phyloP scores from a whole-genome alignment of 345 rosid genomes.

The Streptanthus diversifolius region DNA sequence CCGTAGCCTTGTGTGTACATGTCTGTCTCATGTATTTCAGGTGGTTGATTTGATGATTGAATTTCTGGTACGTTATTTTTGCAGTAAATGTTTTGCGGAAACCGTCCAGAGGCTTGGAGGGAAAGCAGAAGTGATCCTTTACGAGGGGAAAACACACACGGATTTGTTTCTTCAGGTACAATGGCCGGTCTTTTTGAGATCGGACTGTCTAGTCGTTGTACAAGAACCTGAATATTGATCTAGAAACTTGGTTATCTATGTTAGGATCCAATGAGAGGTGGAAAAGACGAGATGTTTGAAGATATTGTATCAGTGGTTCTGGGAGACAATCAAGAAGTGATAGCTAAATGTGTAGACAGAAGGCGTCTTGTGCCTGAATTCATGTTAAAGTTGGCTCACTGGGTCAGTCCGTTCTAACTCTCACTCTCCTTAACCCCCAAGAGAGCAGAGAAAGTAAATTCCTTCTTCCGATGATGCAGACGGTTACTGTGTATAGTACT shows the following conservation, averaged over 20 bases:
- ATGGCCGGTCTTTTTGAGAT: neutral
- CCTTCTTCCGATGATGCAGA: neutral
- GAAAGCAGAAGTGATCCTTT: constrained; percentile 64
- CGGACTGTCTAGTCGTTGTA: neutral
- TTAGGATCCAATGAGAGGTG: constrained; percentile 99
- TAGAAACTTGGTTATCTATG: neutral
- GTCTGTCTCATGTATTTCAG: constrained; percentile 3
- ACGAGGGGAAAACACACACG: constrained; percentile 90
- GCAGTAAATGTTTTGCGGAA: constrained; percentile 74
- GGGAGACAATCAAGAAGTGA: constrained; percentile 51
- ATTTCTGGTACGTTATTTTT: constrained; percentile 10
- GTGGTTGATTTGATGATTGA: constrained; percentile 6
- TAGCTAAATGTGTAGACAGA: constrained; percentile 53
- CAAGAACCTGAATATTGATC: constrained; percentile 2
- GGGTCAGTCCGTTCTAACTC: constrained; percentile 79
- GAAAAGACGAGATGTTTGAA: constrained; percentile 79
- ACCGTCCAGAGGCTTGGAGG: constrained; percentile 71
- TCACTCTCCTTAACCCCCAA: constrained; percentile 2
- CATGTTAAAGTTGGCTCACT: constrained; percentile 78
- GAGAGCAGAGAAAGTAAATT: neutral
- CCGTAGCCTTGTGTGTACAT: neutral
- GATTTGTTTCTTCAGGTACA: constrained; percentile 94
- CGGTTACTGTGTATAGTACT: constrained; percentile 16
- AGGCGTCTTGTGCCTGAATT: constrained; percentile 90
- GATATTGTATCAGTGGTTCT: constrained; percentile 63